phyloP scores from a whole-genome alignment of 441 rosid species.

The Euphorbia corollata region DNA sequence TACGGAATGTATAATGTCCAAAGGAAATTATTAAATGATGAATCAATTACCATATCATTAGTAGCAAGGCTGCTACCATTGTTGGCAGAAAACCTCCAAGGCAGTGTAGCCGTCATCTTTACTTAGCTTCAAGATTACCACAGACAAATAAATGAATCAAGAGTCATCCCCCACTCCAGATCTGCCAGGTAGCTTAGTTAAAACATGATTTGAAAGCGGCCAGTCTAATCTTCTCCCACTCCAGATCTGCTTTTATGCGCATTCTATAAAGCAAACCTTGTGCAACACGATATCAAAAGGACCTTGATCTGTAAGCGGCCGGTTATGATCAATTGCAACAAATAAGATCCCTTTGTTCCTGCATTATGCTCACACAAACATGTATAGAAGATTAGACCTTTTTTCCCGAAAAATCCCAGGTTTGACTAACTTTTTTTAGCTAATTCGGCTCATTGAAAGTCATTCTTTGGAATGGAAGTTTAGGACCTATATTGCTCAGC shows the following conservation, averaged over 20 bases:
- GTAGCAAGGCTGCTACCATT: constrained; percentile 69
- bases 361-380: constrained; percentile 22
- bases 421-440: no score
- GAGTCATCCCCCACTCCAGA: constrained; percentile 46
- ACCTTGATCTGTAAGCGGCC: constrained; percentile 72
- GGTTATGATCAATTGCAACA: constrained; percentile 66
- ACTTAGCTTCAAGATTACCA: constrained; percentile 33
- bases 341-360: constrained; percentile 73
- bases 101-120: constrained; percentile 69
- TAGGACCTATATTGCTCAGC: no score
- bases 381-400: no score
- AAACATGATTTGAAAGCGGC: no score
- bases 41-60: constrained; percentile 48
- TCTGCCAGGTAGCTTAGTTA: constrained; percentile 43
- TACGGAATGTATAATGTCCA: background rate
- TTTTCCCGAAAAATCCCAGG: no score
- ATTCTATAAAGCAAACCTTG: constrained; percentile 65
- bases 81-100: constrained; percentile 77
- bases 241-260: no score
- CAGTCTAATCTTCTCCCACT: no score
- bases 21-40: background rate
- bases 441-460: no score
- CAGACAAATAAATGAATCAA: constrained; percentile 20
- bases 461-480: no score
- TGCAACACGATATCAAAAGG: constrained; percentile 79